Conservation (phyloP, 495 filamentous ascomycete genomes). For the Neurospora tetrasperma region DNA sequence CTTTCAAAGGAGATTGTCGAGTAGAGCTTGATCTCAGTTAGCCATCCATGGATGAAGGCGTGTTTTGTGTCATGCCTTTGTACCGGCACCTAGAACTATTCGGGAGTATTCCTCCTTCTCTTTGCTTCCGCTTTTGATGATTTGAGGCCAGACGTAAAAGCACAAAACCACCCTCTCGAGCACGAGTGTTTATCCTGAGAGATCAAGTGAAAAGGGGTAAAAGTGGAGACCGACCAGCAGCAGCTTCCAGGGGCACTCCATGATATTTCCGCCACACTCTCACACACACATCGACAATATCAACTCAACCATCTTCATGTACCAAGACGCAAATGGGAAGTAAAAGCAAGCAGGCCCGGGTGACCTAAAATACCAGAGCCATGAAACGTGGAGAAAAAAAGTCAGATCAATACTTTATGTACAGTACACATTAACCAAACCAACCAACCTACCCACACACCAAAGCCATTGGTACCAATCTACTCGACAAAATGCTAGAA, state of each 20-base stretch:
- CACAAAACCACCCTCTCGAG: neutral
- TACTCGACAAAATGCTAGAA: neutral
- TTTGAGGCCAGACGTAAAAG: neutral
- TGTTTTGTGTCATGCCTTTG: no score
- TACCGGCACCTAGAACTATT: no score
- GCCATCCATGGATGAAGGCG: no score
- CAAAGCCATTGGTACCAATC: neutral
- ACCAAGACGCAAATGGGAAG: neutral
- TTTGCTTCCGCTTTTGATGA: no score
- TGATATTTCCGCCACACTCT: neutral
- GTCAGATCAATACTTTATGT: neutral
- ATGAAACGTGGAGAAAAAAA: neutral
- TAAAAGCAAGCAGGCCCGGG: neutral
- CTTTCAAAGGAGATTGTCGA: no score
- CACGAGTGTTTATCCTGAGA: neutral
- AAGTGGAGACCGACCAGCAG: neutral
- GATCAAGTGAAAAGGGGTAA: neutral
- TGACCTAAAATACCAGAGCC: neutral
- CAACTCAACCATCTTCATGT: neutral
- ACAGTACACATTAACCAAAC: neutral
- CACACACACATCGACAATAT: neutral
- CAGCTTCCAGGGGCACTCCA: neutral
- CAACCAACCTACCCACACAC: neutral
- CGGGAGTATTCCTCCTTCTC: no score
- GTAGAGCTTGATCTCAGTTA: no score